Conservation (phyloP, 768 basidiomycete species). For the Collybia nuda region DNA sequence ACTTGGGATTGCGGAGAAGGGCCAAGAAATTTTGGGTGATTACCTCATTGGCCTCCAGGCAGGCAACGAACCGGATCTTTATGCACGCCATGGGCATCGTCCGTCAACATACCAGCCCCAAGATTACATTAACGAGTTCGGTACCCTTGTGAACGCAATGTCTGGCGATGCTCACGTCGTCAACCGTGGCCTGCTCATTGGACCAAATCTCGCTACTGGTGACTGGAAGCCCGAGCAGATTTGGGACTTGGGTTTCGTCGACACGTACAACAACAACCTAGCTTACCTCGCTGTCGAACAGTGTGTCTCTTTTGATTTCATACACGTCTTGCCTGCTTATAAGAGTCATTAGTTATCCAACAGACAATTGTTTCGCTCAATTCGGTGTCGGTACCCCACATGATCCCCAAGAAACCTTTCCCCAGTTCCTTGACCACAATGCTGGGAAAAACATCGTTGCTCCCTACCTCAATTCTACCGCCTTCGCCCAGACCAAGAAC, state of each 20-base stretch:
- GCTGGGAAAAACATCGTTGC: conserved; percentile 47
- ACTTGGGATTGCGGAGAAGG: conserved; percentile 56
- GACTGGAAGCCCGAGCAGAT: conserved; percentile 53
- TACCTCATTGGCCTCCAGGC: conserved; percentile 66
- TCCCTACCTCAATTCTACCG: conserved; percentile 51
- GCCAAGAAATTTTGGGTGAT: conserved; percentile 65
- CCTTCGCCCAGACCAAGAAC: conserved; percentile 36
- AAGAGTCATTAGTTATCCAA: conserved; percentile 49
- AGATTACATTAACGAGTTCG: conserved; percentile 59
- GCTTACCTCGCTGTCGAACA: conserved; percentile 55
- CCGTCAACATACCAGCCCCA: conserved; percentile 34
- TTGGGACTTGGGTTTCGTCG: conserved; percentile 55
- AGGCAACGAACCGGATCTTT: conserved; percentile 69
- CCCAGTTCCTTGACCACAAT: conserved; percentile 63
- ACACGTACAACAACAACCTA: conserved; percentile 36
- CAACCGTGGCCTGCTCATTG: conserved; percentile 51
- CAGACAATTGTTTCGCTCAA: conserved; percentile 58
- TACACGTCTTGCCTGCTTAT: conserved; percentile 9
- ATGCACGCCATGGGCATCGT: conserved; percentile 41
- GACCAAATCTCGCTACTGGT: conserved; percentile 51
- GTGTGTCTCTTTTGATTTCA: conserved; percentile 30
- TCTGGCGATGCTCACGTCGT: conserved; percentile 32
- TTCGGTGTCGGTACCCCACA: conserved; percentile 41
- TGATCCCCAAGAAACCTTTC: conserved; percentile 47
- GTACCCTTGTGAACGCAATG: conserved; percentile 43